Evolutionary conservation across 352 stramenopile genomes (phyloP).

Genomic region (Globisporangium takayamanum): DNA sequence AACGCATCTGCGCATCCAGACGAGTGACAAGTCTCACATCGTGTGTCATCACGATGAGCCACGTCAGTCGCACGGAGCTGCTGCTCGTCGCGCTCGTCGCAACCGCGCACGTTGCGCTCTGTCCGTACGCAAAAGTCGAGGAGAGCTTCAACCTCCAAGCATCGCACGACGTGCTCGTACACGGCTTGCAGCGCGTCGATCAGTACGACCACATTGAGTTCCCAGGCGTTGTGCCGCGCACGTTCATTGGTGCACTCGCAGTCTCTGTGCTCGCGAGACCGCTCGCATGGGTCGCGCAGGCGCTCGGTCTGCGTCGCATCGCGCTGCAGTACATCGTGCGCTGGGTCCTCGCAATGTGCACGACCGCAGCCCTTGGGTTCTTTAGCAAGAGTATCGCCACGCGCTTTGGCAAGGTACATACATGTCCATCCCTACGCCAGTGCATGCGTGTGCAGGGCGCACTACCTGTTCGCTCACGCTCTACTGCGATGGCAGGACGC

Average conservation of each 20-base stretch:
- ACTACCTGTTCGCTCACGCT: not conserved
- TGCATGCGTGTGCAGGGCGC: not conserved
- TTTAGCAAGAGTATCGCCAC: conserved; percentile 55
- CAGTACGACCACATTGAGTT: conserved; percentile 97
- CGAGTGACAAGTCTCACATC: not conserved
- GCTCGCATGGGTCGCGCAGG: conserved; percentile 23
- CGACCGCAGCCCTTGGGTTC: conserved; percentile 40
- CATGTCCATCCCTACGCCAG: not conserved
- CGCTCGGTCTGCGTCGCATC: conserved; percentile 32
- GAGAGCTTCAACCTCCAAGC: conserved; percentile 99
- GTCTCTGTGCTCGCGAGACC: conserved; percentile 46
- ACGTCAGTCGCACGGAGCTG: not conserved
- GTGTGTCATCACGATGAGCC: not conserved
- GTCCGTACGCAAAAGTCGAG: conserved; percentile 90
- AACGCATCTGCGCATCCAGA: not conserved
- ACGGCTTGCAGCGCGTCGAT: conserved; percentile 35
- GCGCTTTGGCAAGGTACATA: conserved; percentile 43
- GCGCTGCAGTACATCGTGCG: conserved; percentile 56
- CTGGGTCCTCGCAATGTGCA: conserved; percentile 52
- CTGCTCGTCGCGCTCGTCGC: conserved; percentile 18
- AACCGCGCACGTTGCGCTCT: conserved; percentile 43
- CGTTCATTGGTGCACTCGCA: conserved; percentile 90
- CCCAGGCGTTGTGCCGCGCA: conserved; percentile 96
- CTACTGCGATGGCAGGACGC: conserved; percentile 22
- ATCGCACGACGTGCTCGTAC: conserved; percentile 93